Base-by-base conservation (phyloP, 108 stramenopile species). In the Mediolabrus comicus region DNA sequence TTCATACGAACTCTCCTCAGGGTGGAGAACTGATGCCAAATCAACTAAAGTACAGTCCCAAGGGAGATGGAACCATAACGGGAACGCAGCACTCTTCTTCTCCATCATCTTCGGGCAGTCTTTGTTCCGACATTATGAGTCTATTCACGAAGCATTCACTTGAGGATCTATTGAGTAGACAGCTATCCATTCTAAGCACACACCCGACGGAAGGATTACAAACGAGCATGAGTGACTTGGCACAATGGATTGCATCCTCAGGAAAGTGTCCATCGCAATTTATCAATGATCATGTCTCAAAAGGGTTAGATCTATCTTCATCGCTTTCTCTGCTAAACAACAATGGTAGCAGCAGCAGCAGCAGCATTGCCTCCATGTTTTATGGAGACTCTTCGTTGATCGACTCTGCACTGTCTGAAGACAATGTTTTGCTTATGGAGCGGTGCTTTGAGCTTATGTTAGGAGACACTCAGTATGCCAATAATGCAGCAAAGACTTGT, bases 31-130 rank as follows among this genome's bases (percentile, higher is more conserved):
- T 69, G 57, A 39, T 34, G 56, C 67, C 67, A 31, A 69, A 69
- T 49, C 67, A 69, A 5, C 54, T 79, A 35, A 72, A 72, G 59
- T 79, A 79, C 46, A 79, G 78, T 52, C 78, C 78, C 9, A 52
- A 54, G 28, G 61, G 52, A 28, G 38, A 34, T 35, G 56, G 32
- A 12, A 73, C 39, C 12, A 59, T 28, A 14, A 36, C 54, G 41
- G 54, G 67, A 31, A 16, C 25, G 19, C 8, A 33, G 36, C 9
- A 67, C 54, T 22, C 43, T 39, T 35, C 71, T 5, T 72, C 78
- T 7, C 60, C 60, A 32, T 63, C 71, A 16, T 51, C 62, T 63
- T 60, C 65, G 19, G 49, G 35, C 24, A 43, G 55, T 41, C 66
- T 79, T 8, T 41, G 55, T 32, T 68, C 67, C 6, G 77, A 79